Base-by-base conservation (phyloP, 2,329 filamentous ascomycete genomes). In the Tolypocladium paradoxum region DNA sequence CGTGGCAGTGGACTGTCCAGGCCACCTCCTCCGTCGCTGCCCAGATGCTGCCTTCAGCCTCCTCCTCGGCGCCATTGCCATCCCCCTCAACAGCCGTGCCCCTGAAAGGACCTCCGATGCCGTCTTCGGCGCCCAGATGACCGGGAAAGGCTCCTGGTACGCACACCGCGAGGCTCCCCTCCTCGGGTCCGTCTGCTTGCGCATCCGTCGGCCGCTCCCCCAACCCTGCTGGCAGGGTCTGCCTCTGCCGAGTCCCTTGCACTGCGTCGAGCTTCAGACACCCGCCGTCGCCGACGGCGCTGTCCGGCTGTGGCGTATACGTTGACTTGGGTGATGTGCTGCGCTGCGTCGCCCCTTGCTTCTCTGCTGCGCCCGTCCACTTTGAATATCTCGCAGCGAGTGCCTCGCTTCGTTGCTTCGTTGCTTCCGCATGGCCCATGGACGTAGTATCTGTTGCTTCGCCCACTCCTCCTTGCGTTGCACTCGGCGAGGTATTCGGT, bases 381-480 rank as follows among this genome's bases (percentile, higher is more conserved):
- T 27, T 2, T 29, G 14, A 4, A 8, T 1, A 5, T 9, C 14
- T 45, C 27, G 16, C 36, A 16, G 20, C 51, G 9, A 36, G 11
- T 6, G 12, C 31, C 22, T 14, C n/a, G 12, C 35, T 53, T 27
- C 50, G 53, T 52, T 61, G 48, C 43, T 54, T 59, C 33, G 50
- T 58, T 33, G 50, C 31, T 43, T 33, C 53, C 50, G 55, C 56
- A 24, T 45, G 57, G 35, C 27, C 55, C 53, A 36, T 57, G 50
- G 56, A 70, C 51, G 56, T 67, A 68, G 55, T 65, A 68, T 51
- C 67, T 61, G 53, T 62, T 55, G 40, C 61, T 65, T 35, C 61
- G 63, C 48, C 54, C 40, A 51, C 51, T 55, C 40, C 38, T 48
- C 24, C 47, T 22, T 48, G 53, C 53, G 33, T 53, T 52, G 34